These are phyloP conservation scores for Corrigiola litoralis DNA, from an alignment of 179 eudicot species.

Conservation along the genomic window DNA sequence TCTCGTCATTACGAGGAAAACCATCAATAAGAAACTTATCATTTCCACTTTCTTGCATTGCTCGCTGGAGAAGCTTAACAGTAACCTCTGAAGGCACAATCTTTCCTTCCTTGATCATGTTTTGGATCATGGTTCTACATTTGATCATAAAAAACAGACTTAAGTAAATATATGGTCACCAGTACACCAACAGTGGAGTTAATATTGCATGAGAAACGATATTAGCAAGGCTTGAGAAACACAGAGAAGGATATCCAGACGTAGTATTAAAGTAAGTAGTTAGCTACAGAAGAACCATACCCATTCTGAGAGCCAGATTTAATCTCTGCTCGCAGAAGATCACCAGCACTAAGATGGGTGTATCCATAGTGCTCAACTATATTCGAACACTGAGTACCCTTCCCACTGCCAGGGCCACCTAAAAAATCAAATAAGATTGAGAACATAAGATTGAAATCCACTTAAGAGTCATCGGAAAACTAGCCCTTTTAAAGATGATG, in stretches of 20 bases:
- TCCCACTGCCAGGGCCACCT: conserved; percentile 99
- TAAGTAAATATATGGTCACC: not conserved
- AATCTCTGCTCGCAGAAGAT: conserved; percentile 84
- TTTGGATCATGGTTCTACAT: conserved; percentile 62
- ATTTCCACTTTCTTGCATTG: conserved; percentile 54
- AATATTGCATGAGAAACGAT: not conserved
- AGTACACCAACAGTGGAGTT: not conserved
- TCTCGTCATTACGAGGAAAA: conserved; percentile 87
- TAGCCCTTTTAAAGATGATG: too few relatives aligned
- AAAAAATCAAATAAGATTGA: not conserved
- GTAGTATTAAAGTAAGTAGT: not conserved
- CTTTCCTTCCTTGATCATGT: conserved; percentile 73
- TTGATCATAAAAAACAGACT: not conserved
- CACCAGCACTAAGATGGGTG: conserved; percentile 98
- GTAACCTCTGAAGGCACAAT: conserved; percentile 87
- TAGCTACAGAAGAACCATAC: conserved; percentile 25
- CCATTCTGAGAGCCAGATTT: conserved; percentile 84
- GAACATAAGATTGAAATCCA: not conserved
- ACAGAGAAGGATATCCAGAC: not conserved
- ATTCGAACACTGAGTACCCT: conserved; percentile 91
- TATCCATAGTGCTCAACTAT: conserved; percentile 82
- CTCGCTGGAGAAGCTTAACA: conserved; percentile 64
- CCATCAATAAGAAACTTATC: conserved; percentile 88
- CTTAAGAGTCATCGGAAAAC: too few relatives aligned
- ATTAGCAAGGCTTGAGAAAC: not conserved